Evolutionary conservation across 176 grass and related monocot species (phyloP), one percentile per base, ranked within the genome.

Genomic region (Cenchrus purpureus): DNA sequence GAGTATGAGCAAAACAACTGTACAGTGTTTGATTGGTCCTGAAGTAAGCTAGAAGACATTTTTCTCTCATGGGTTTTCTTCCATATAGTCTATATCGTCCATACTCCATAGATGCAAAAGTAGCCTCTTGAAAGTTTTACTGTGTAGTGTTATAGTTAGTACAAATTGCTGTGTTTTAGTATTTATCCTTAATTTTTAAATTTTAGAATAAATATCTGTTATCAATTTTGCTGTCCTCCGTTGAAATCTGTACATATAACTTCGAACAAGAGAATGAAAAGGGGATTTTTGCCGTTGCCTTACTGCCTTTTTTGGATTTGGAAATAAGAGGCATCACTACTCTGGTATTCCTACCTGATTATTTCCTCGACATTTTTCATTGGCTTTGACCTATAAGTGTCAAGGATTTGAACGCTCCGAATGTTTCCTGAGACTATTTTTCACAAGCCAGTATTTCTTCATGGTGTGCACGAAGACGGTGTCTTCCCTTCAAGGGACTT

Each of bases 1-100:
- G 68, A 32, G 65, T 91, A 51, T 79, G 86, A 66, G 84, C 77
- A 51, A 85, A 60, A 61, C 54, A 97, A 90, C 7, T 97, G 91
- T 97, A 93, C 82, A 93, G 84, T 74, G 16, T 81, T 81, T 81
- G 37, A 77, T 86, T 54, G 50, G 54, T 80, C 57, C 79, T 85
- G 68, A 83, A 52, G 37, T 78, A 68, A 83, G 83, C 49, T 69
- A 43, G 81, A 83, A 61, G 60, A 57, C 79, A 49, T 25, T 66
- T 82, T 86, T 78, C 63, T 42, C 28, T 13, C n/a, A 56, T 80
- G 64, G 49, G 71, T 74, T 78, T 37, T 66, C 64, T 49, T 84
- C 56, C 42, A 22, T 78, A 82, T 83, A 87, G 79, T 13, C 88
- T 83, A 68, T 79, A 84, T 54, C 0, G 7, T 87, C 66, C 32